Base-by-base conservation (phyloP, 345 rosid genomes). In the Salix exigua region DNA sequence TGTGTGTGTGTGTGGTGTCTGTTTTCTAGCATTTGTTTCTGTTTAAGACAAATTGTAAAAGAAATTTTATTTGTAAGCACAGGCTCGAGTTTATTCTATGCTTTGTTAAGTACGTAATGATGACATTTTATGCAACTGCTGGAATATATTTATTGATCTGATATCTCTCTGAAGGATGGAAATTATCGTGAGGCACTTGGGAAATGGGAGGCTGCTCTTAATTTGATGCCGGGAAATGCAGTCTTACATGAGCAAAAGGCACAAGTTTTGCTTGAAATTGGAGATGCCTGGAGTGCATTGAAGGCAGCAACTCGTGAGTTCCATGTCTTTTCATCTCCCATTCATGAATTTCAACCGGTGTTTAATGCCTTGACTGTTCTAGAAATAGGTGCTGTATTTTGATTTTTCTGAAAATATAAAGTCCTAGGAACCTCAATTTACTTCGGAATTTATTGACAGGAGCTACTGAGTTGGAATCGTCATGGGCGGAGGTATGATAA, bases 201-300 rank as follows among this genome's bases (percentile, higher is more conserved):
- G 72, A 92, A 92, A 84, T 94, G 97, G 97, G 97, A 90, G 87
- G 84, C 91, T 77, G 88, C 97, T 77, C 90, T 92, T 70, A 92
- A 80, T 78, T 78, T 94, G 81, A 83, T 82, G 77, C 93, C 97
- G 1, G 86, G 73, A 66, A 90, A 75, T 84, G 95, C 93, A 17
- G 84, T 89, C 66, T 72, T 94, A 63, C 97, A 89, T 68, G 98
- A 94, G 82, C 97, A 92, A 55, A 94, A 94, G 88, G 95, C 98
- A 33, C 98, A 94, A 79, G 85, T 90, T 75, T 87, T 92, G 81
- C 94, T 94, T 79, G 98, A 90, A 87, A 46, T 94, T 66, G 98
- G 97, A 61, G 95, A 90, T 78, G 83, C 97, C 6, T 92, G 97
- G 97, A 86, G 77, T 73, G 94, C 95, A 7, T 71, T 94, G 86